A percentile compares a stretch with the other conserved stretches of the same genome.
phyloP scores from a whole-genome alignment of 768 basidiomycete genomes.

The Termitomyces sp. region DNA sequence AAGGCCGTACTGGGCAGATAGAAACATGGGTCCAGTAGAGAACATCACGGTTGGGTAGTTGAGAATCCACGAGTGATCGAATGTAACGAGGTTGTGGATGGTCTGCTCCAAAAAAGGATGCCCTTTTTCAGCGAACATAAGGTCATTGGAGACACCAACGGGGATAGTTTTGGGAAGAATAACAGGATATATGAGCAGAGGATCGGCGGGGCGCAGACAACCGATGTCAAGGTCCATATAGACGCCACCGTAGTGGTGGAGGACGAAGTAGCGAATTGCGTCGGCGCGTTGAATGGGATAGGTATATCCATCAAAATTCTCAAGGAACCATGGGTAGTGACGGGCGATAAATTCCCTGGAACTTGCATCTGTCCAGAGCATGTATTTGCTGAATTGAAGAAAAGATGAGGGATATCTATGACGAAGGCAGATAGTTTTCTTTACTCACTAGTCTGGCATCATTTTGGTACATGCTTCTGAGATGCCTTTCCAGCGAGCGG shows the following conservation, averaged over 20 bases:
- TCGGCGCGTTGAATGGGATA: constrained; percentile 96
- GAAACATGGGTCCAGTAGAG: constrained; percentile 98
- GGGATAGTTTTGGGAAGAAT: constrained; percentile 95
- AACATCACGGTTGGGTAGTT: constrained; percentile 99
- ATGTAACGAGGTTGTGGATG: constrained; percentile 86
- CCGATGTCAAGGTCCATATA: constrained; percentile 98
- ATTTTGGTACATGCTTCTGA: constrained; percentile 85
- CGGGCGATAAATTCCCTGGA: constrained; percentile 88
- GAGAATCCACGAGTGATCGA: constrained; percentile 91
- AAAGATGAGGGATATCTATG: constrained; percentile 11
- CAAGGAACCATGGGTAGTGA: constrained; percentile 89
- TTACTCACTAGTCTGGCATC: constrained; percentile 95
- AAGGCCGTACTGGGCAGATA: constrained; percentile 90
- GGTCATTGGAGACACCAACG: constrained; percentile 95
- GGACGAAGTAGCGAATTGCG: constrained; percentile 96
- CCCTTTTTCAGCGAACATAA: constrained; percentile 84
- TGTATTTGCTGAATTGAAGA: constrained; percentile 78
- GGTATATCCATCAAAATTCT: constrained; percentile 88
- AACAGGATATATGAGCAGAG: constrained; percentile 80
- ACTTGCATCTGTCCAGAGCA: constrained; percentile 92
- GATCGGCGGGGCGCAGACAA: constrained; percentile 82
- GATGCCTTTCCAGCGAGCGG: constrained; percentile 73
- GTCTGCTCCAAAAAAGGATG: constrained; percentile 92
- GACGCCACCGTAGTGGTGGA: constrained; percentile 91
- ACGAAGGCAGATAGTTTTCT: constrained; percentile 6